phyloP scores from a whole-genome alignment of 2,329 filamentous ascomycete genomes.

The Monosporascus sp. region DNA sequence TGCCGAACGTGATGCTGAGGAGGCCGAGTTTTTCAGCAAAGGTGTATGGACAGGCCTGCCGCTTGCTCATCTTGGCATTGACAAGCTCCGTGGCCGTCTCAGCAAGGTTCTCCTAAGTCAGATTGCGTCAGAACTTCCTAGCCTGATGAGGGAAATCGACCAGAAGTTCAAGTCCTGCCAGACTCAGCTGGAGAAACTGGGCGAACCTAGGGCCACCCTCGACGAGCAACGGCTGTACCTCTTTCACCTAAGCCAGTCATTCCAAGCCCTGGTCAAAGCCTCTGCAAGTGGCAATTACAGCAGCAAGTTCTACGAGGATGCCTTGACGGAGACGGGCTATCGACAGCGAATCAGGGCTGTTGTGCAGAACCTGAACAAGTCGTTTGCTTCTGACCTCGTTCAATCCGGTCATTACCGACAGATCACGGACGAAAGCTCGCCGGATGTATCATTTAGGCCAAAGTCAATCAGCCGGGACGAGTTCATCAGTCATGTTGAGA shows the following conservation, averaged over 20 bases:
- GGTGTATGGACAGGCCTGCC: conserved; percentile 33
- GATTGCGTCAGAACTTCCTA: conserved; percentile 40
- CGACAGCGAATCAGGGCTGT: conserved; percentile 45
- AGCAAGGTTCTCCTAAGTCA: conserved; percentile 45
- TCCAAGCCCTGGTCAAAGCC: conserved; percentile 37
- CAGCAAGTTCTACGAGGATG: conserved; percentile 42
- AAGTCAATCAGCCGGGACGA: conserved; percentile 23
- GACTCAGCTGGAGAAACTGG: conserved; percentile 38
- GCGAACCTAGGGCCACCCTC: conserved; percentile 38
- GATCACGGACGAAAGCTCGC: conserved; percentile 2
- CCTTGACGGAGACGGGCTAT: conserved; percentile 26
- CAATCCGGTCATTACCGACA: conserved; percentile 33
- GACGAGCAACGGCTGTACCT: conserved; percentile 43
- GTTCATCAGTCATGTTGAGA: conserved; percentile 34
- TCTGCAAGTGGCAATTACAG: conserved; percentile 48
- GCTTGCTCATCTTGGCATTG: conserved; percentile 37
- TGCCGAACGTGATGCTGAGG: conserved; percentile 31
- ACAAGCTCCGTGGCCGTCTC: conserved; percentile 39
- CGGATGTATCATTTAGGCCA: conserved; percentile 5
- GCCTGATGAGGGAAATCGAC: conserved; percentile 38
- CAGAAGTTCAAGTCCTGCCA: conserved; percentile 28
- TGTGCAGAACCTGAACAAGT: conserved; percentile 42
- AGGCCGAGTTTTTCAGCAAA: conserved; percentile 38
- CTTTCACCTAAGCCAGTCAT: conserved; percentile 36
- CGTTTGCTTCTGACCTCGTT: conserved; percentile 41